Conservation (phyloP, 1,139 yeast species). For the Debaryomyces sp. region DNA sequence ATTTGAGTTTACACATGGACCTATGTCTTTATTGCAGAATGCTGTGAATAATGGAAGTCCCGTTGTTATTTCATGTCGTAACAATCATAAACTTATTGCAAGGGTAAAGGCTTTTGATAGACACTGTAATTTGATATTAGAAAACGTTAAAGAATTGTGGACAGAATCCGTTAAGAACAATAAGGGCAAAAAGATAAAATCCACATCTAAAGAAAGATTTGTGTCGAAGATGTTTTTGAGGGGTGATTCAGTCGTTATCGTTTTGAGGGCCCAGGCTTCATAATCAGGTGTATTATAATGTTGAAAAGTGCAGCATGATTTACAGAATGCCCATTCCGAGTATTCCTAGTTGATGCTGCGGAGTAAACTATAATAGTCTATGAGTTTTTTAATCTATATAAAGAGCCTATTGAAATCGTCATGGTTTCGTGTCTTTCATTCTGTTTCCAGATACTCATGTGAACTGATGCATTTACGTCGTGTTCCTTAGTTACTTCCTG, state of each 20-base stretch:
- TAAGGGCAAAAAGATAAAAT: constrained; percentile 72
- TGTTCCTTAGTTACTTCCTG: background rate
- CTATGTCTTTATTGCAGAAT: constrained; percentile 80
- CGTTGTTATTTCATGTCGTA: constrained; percentile 86
- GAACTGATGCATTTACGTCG: background rate
- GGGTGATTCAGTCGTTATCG: constrained; percentile 92
- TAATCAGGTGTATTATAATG: background rate
- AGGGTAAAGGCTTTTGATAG: constrained; percentile 94
- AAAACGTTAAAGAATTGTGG: constrained; percentile 93
- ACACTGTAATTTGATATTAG: constrained; percentile 91
- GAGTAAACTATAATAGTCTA: background rate
- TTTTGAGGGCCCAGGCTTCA: constrained; percentile 51
- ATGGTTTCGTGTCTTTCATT: background rate
- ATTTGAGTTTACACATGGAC: constrained; percentile 89
- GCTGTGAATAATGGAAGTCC: constrained; percentile 77
- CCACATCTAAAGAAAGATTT: constrained; percentile 79
- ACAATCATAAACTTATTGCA: constrained; percentile 88
- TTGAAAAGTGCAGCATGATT: background rate
- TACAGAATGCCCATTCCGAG: background rate
- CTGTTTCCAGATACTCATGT: background rate
- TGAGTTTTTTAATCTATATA: background rate
- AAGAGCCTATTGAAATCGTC: background rate
- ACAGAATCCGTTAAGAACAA: constrained; percentile 66
- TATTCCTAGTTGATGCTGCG: background rate
- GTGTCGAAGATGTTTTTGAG: constrained; percentile 87